Base-by-base conservation (phyloP, 148 eudicot genomes). In the Talinum fruticosum region DNA sequence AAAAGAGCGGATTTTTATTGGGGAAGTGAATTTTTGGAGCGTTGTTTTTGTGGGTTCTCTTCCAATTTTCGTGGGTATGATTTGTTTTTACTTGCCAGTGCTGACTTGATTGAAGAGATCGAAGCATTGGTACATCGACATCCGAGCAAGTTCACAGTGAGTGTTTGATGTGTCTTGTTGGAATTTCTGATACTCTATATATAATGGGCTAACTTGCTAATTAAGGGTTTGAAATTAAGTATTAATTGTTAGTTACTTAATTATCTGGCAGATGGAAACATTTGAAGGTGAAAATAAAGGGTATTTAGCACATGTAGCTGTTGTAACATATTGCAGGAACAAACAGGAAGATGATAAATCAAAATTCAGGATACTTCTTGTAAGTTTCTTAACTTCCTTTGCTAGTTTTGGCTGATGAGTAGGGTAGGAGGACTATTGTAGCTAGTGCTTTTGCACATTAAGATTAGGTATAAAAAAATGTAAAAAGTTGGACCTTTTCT, bases 341-440 rank as follows among this genome's bases (percentile, higher is more conserved):
- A 85, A 83, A 81, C 85, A 70, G 73, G 93, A 84, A 73, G 93
- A 90, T 82, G 88, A 86, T 87, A 89, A 69, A 47, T 83, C 88
- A 18, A 96, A 93, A 84, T 89, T 88, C 74, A 88, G 97, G 82
- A 83, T 96, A 51, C 97, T 96, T 81, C 90, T 96, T 75, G 99
- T 96, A 91, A 91, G 97, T 89, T 26, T 67, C n/a, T 26, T 62
- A 23, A 23, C 26, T 29, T 30, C 24, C 37, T 44, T 61, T 49
- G 71, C 28, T 71, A 14, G 24, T 72, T 74, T 68, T 64, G 28
- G 19, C 26, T 41, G 19, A 15, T 66, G 16, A 34, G 30, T 41
- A 29, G 3, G 35, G 5, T n/a, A n/a, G 26, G 15, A 8, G 10
- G 21, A 34, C 2, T 54, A 34, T 12, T n/a, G 4, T 12, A 26